These are phyloP conservation scores for Xylaria sp. DNA, from an alignment of 2,329 filamentous ascomycete species.

Conservation along the genomic window DNA sequence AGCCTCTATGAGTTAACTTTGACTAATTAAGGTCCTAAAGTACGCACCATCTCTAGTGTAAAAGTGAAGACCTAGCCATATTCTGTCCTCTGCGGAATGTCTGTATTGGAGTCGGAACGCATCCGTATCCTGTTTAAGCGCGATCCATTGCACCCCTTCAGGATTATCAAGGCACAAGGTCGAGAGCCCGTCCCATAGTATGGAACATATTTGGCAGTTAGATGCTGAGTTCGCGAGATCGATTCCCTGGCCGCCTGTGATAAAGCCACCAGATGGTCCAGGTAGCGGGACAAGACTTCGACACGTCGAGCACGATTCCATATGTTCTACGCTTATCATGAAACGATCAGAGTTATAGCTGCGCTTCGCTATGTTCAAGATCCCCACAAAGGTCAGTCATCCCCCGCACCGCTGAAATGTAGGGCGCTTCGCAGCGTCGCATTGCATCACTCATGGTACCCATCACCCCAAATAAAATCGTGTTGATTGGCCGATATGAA, in stretches of 20 bases:
- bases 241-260: slow-evolving; percentile 34
- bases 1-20: slow-evolving; percentile 9
- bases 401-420: background rate
- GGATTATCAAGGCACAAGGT: slow-evolving; percentile 31
- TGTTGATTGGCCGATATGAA: background rate
- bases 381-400: background rate
- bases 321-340: background rate
- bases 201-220: slow-evolving; percentile 38
- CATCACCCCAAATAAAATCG: background rate
- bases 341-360: background rate
- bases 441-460: background rate
- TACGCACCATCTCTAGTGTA: slow-evolving; percentile 34
- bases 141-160: slow-evolving; percentile 28
- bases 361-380: background rate
- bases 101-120: slow-evolving; percentile 38
- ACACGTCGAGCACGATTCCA: slow-evolving; percentile 2
- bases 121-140: slow-evolving; percentile 33
- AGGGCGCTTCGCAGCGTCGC: background rate
- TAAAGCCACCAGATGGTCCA: slow-evolving; percentile 39
- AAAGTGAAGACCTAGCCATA: slow-evolving; percentile 39
- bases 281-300: slow-evolving; percentile 34
- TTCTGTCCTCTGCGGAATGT: slow-evolving; percentile 18
- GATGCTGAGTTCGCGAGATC: slow-evolving; percentile 35
- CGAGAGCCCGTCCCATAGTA: slow-evolving; percentile 39
- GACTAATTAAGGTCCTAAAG: background rate